Evolutionary conservation across 2,329 filamentous ascomycete species (phyloP).

Genomic region (Ophiosphaerella herpotricha): DNA sequence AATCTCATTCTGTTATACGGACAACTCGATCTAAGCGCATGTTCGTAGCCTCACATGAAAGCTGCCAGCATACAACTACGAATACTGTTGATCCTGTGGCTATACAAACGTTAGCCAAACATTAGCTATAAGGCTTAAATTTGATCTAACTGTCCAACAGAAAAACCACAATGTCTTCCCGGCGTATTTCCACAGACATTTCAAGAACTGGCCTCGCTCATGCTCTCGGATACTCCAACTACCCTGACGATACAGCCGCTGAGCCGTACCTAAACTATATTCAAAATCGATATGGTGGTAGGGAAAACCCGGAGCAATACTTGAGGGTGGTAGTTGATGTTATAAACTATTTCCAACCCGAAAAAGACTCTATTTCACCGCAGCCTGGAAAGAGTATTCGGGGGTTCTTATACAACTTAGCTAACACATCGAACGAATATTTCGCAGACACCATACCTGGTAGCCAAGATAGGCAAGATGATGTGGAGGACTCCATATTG

Average conservation of each 20-base stretch:
- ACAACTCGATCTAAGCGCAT: no score
- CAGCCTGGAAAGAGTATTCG: neutral
- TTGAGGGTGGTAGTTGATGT: constrained; percentile 15
- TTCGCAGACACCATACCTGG: constrained; percentile 10
- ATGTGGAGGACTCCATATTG: constrained; percentile 25
- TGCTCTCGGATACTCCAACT: constrained; percentile 11
- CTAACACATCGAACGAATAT: neutral
- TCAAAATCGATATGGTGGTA: constrained; percentile 12
- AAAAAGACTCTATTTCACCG: neutral
- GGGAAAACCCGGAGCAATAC: constrained; percentile 12
- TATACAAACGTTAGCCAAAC: no score
- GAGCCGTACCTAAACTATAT: constrained; percentile 28
- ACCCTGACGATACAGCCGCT: constrained; percentile 7
- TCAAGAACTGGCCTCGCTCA: constrained; percentile 14
- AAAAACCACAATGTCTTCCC: neutral
- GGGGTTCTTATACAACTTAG: neutral
- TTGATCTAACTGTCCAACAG: no score
- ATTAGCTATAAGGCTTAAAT: no score
- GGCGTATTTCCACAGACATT: neutral
- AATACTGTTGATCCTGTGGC: neutral
- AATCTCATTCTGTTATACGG: no score
- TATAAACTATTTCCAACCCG: constrained; percentile 12
- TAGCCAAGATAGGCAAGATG: constrained; percentile 3
- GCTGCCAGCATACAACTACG: neutral
- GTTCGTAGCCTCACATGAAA: no score